Evolutionary conservation across 768 basidiomycete species (phyloP), one percentile per base, ranked within the genome.

Genomic region (Auriscalpium orientale): DNA sequence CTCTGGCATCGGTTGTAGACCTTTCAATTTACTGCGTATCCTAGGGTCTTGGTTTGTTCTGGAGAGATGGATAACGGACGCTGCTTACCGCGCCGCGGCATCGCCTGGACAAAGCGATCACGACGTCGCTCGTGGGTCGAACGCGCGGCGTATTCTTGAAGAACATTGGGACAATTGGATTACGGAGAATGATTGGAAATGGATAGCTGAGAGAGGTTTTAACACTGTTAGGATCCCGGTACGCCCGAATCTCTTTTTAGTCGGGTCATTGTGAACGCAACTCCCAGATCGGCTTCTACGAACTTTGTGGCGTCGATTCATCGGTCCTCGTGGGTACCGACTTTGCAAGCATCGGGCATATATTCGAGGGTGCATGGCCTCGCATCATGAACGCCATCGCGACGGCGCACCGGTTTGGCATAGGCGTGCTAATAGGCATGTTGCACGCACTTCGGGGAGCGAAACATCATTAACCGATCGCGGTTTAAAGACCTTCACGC

Each of bases 11-110:
- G 13, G 22, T 20, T 51, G 28, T 45, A 5, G 13, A 6, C 21
- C 10, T 53, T 54, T 28, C 8, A 20, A 8, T 10, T 18, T n/a
- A 12, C 38, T 7, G 18, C 21, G 1, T 8, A 43, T 43, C 40
- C 3, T 28, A 89, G 86, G 87, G 1, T 84, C 80, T 8, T 89
- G 86, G 87, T 91, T 91, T 59, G 83, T 87, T 3, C 77, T 89
- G 16, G 89, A 91, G 68, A 72, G 79, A 36, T 91, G 89, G 89
- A 88, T 91, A 40, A 66, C 80, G 13, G 78, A 81, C 2, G 49
- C 67, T 0, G 85, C 85, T 0, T 91, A 84, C 63, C 71, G 68
- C 2, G 65, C 68, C 15, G 86, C 89, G 9, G 66, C 58, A 12
- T 56, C 69, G 18, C 82, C 84, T 3, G 82, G 74, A 0, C 77